phyloP scores from a whole-genome alignment of 805 yeast species.

The Lipomyces kockii region DNA sequence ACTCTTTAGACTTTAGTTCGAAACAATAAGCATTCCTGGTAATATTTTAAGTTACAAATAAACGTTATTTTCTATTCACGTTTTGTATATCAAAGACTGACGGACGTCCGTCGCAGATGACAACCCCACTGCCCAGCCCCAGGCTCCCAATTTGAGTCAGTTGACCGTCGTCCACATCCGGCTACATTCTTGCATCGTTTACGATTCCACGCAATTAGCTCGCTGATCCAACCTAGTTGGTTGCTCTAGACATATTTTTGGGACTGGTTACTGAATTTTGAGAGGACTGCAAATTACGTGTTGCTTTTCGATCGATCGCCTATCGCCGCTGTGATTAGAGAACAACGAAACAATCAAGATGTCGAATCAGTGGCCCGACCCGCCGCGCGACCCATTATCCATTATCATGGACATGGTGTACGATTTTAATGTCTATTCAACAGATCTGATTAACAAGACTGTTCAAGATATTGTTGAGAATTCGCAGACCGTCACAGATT shows the following conservation, averaged over 20 bases:
- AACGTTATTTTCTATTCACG: not conserved
- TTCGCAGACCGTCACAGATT: constrained; percentile 22
- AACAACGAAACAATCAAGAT: not conserved
- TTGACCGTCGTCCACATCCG: not conserved
- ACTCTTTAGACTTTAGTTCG: not conserved
- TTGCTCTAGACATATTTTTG: not conserved
- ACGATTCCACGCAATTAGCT: not conserved
- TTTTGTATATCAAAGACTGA: too few species aligned
- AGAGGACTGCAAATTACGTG: not conserved
- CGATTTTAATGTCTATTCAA: constrained; percentile 16
- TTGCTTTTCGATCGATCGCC: not conserved
- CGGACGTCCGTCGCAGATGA: not conserved
- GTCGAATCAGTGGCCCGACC: constrained; percentile 11
- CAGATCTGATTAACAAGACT: constrained; percentile 29
- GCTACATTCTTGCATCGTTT: not conserved
- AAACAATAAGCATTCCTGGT: not conserved
- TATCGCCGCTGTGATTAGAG: not conserved
- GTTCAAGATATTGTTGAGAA: constrained; percentile 20
- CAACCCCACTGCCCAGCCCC: not conserved
- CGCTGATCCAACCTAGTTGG: not conserved
- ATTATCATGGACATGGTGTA: constrained; percentile 31
- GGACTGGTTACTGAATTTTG: not conserved
- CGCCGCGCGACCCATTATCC: constrained; percentile 37
- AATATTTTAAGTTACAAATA: not conserved
- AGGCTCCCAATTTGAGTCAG: not conserved